Evolutionary conservation across 2,329 filamentous ascomycete genomes (phyloP).

Genomic region (Cladosporium sp.): DNA sequence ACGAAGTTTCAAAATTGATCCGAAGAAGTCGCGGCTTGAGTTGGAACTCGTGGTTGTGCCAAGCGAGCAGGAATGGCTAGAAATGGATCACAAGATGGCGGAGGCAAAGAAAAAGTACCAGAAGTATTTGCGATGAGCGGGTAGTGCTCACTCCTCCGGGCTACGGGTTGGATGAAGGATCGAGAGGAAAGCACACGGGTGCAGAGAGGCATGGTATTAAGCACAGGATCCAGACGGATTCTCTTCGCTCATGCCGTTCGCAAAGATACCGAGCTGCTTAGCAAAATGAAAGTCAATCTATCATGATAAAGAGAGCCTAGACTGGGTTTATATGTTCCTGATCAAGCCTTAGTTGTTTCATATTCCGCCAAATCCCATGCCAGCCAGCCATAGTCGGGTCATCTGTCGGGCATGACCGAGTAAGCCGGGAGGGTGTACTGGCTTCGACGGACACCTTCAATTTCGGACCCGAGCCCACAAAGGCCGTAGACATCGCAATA

Average conservation of each 20-base stretch:
- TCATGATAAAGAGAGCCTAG: too few relatives aligned
- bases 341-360: neutral
- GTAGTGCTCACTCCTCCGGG: too few relatives aligned
- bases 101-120: too few relatives aligned
- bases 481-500: constrained; percentile 65
- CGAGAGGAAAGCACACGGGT: too few relatives aligned
- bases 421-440: constrained; percentile 58
- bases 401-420: constrained; percentile 56
- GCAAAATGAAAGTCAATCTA: too few relatives aligned
- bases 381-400: constrained; percentile 60
- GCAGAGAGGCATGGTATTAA: too few relatives aligned
- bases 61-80: neutral
- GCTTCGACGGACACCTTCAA: constrained; percentile 48
- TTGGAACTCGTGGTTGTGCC: neutral
- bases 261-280: too few relatives aligned
- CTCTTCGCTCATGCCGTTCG: too few relatives aligned
- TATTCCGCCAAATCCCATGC: constrained; percentile 34
- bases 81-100: neutral
- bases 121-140: too few relatives aligned
- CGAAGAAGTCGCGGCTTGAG: neutral
- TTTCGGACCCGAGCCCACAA: constrained; percentile 46
- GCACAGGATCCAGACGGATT: too few relatives aligned
- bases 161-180: too few relatives aligned
- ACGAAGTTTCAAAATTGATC: neutral
- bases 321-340: too few relatives aligned